These are phyloP conservation scores for Phytopythium mirpurense DNA, from an alignment of 352 stramenopile species.

Conservation along the genomic window DNA sequence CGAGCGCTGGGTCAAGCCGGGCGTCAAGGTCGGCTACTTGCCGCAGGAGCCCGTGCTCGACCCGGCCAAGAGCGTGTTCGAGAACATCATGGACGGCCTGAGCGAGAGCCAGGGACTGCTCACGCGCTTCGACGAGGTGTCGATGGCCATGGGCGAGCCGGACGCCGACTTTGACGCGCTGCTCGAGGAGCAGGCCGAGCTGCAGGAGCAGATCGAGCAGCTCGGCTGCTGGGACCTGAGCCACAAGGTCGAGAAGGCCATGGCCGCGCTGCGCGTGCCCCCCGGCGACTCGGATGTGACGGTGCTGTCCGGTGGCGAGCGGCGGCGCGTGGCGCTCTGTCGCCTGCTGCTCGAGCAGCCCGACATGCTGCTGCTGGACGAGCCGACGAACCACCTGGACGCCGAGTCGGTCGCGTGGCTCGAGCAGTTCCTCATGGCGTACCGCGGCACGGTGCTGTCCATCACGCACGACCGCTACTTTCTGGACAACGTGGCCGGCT, in stretches of 20 bases:
- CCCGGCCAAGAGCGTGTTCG: conserved; percentile 80
- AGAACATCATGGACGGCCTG: conserved; percentile 89
- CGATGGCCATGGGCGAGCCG: conserved; percentile 85
- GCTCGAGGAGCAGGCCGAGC: conserved; percentile 76
- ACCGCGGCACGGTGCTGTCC: conserved; percentile 95
- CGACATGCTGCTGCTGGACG: conserved; percentile 96
- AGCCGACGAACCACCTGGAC: conserved; percentile 99
- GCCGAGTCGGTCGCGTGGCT: conserved; percentile 96
- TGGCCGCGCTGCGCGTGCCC: conserved; percentile 72
- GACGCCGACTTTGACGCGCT: conserved; percentile 88
- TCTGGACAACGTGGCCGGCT: conserved; percentile 96
- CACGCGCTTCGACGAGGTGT: conserved; percentile 80
- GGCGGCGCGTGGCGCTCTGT: conserved; percentile 94
- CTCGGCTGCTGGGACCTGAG: conserved; percentile 80
- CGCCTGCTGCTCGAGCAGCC: conserved; percentile 95
- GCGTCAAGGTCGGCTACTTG: conserved; percentile 84
- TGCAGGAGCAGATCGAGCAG: conserved; percentile 85
- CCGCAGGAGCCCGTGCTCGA: conserved; percentile 85
- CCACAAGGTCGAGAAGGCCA: conserved; percentile 81
- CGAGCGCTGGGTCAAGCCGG: conserved; percentile 84
- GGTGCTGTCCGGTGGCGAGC: conserved; percentile 90
- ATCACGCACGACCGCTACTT: conserved; percentile 99
- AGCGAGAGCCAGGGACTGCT: conserved; percentile 82
- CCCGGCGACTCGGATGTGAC: conserved; percentile 58
- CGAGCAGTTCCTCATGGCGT: conserved; percentile 95